Evolutionary conservation across 1,139 yeast species (phyloP).

Genomic region (Kodamaea sp.): DNA sequence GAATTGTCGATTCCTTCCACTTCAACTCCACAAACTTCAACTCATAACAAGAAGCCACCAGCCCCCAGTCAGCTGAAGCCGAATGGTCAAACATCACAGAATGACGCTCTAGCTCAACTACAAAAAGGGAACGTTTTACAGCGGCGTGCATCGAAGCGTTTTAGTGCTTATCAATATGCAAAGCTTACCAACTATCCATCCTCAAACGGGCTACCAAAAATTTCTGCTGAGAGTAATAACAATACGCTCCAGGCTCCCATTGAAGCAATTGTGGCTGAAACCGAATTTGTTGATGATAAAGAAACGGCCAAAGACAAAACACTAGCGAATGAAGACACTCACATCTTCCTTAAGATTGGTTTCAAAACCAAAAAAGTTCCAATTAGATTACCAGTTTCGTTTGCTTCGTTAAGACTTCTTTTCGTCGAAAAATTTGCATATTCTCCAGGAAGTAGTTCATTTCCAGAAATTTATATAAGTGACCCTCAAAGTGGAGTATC

Average conservation of each 20-base stretch:
- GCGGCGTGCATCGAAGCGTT: constrained; percentile 88
- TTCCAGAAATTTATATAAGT: constrained; percentile 80
- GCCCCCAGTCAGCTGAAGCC: constrained; percentile 3
- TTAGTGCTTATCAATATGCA: constrained; percentile 91
- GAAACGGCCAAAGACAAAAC: not conserved
- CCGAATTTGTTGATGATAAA: not conserved
- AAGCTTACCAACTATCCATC: constrained; percentile 61
- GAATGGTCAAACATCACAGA: constrained; percentile 10
- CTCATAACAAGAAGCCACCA: constrained; percentile 9
- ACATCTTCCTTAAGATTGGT: constrained; percentile 57
- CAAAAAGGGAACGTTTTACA: constrained; percentile 82
- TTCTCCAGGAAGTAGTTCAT: constrained; percentile 67
- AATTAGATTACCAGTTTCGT: constrained; percentile 52
- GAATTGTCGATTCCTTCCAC: constrained; percentile 4
- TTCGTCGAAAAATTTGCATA: constrained; percentile 89
- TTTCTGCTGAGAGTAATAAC: constrained; percentile 7
- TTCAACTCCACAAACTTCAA: constrained; percentile 5
- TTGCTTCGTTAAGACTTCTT: constrained; percentile 66
- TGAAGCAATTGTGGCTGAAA: constrained; percentile 1
- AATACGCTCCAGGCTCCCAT: constrained; percentile 1
- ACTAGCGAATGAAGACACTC: constrained; percentile 1
- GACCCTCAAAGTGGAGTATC: constrained; percentile 61
- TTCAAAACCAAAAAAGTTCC: constrained; percentile 63
- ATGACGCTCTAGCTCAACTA: constrained; percentile 69
- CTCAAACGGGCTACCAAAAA: constrained; percentile 14